Evolutionary conservation across 257 asterid genomes (phyloP), one percentile per base, ranked within the genome.

Genomic region (Salvia miltiorrhiza): DNA sequence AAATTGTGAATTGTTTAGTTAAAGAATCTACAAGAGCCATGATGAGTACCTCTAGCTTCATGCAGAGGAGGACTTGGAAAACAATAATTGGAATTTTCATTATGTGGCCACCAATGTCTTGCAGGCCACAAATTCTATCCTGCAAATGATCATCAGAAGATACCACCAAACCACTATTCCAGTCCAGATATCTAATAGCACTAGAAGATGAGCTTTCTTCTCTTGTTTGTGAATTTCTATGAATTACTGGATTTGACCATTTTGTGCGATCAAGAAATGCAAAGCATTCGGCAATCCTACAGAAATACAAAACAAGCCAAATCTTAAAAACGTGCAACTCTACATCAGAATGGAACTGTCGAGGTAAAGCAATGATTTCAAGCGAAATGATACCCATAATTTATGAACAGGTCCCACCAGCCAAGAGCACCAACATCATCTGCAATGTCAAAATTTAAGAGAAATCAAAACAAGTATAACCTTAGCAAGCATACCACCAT

Each of bases 391-490:
- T 91, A 91, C 99, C 98, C 97, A 73, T 79, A 89, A 84, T 91
- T 94, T 74, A 94, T 86, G 81, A 91, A 89, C 79, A 94, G 81
- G 82, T 89, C 99, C 99, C 99, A 94, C 99, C 99, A 94, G 69
- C 98, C 93, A 54, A 94, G 86, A 77, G 96, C 83, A 68, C 80
- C 89, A 41, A 94, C 87, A 82, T 86, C 89, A 65, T 92, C 99
- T 89, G 83, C 73, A 74, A 77, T 61, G 69, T 55, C 28, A 21
- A 26, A 56, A 64, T 44, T 23, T 19, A 26, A 47, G 11, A 48
- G 26, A 66, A 50, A 70, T 49, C 62, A 73, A 39, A 61, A 71
- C 16, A 57, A 26, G 41, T 56, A 26, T 61, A n/a, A n/a, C n/a
- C n/a, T n/a, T n/a, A 52, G 76, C 33, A 21, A 54, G 56, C 32